Base-by-base conservation (phyloP, 1,284 basidiomycete genomes). In the Cutaneotrichosporon dermatis region DNA sequence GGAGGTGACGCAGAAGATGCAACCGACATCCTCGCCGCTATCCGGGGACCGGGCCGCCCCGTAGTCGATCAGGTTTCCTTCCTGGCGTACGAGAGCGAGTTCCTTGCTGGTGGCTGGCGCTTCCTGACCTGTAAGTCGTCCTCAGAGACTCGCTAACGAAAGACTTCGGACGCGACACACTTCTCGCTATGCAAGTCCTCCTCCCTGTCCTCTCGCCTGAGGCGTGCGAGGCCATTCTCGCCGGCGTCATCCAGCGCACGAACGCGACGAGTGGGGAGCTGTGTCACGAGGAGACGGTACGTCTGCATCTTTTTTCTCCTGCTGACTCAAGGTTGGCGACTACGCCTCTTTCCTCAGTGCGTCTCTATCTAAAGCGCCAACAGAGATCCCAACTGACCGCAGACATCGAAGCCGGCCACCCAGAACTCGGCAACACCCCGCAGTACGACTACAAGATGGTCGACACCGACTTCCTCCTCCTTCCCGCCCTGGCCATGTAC, bases 91-190 rank as follows among this genome's bases (percentile, higher is more conserved):
- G 42, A 67, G 12, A 66, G 74, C 57, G 79, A 79, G 60, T 80
- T 79, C 60, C 70, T 79, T 3, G 81, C 81, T 2, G 80, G 81
- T 9, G 79, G 79, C 8, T 82, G 80, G 80, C 70, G 81, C 7
- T 82, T 80, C 68, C 60, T 80, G 39, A 80, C 80, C 3, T 77
- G 72, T 67, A 55, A 52, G 70, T 59, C 40, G 51, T 35, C 35
- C 16, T 44, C 25, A 25, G 7, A 35, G 12, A 10, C 2, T n/a
- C n/a, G 34, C 55, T 54, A 16, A 57, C 58, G 3, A 25, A 66
- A 73, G 69, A 76, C 63, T 80, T 81, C 57, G 80, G 80, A 1
- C 69, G 80, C 10, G 80, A 82, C 62, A 79, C 80, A 6, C 67
- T 82, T 54, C 74, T 82, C 42, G 76, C 80, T 4, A 70, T 80